Conservation (phyloP, 306 rosid species). For the Fragaria iinumae region DNA sequence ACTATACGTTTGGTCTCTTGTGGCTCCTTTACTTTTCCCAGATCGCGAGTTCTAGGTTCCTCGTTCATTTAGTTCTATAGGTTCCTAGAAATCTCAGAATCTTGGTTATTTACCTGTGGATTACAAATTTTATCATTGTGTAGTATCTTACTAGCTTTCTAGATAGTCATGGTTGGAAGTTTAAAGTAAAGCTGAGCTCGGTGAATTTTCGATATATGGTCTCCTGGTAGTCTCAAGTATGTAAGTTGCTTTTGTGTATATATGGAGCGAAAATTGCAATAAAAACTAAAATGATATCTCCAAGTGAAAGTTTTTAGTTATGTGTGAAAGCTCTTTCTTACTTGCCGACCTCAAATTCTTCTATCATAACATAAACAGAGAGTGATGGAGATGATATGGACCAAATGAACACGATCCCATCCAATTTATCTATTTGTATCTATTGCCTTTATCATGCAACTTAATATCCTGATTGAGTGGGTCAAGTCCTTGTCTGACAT, state of each 20-base stretch:
- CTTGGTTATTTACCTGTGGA: background rate
- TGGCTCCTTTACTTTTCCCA: slow-evolving; percentile 67
- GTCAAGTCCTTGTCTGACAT: background rate
- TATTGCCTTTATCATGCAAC: background rate
- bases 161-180: background rate
- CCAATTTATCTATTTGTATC: background rate
- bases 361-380: background rate
- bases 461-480: slow-evolving; percentile 1
- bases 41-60: slow-evolving; percentile 71
- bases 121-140: background rate
- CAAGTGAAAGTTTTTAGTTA: background rate
- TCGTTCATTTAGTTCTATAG: slow-evolving; percentile 3
- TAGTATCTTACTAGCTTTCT: background rate
- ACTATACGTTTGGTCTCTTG: slow-evolving; percentile 72
- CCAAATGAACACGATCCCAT: background rate
- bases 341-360: background rate
- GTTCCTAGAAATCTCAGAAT: background rate
- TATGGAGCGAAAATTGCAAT: background rate
- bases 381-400: background rate
- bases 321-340: slow-evolving; percentile 1
- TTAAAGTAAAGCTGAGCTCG: background rate
- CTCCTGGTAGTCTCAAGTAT: background rate
- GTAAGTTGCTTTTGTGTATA: slow-evolving; percentile 3
- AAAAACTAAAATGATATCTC: background rate
- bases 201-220: background rate